phyloP scores from a whole-genome alignment of 441 rosid species.

The Mallotus repandus region DNA sequence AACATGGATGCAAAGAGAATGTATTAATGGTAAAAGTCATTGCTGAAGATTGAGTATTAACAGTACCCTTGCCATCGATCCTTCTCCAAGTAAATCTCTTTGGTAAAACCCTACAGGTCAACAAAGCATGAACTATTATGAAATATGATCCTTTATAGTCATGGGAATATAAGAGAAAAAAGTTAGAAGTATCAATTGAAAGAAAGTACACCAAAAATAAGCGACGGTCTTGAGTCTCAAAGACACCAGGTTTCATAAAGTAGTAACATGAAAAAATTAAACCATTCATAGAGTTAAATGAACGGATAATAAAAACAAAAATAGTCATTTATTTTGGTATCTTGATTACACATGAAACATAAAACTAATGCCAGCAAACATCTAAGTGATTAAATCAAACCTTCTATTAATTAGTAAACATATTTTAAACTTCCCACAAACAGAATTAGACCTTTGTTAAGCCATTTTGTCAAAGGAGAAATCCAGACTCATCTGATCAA shows the following conservation, averaged over 20 bases:
- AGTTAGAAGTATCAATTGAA: not conserved
- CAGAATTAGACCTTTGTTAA: not conserved
- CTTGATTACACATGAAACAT: not conserved
- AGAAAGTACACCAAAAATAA: constrained; percentile 5
- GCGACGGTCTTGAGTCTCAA: not conserved
- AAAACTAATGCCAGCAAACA: not conserved
- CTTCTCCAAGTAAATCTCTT: constrained; percentile 96
- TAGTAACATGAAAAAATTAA: not conserved
- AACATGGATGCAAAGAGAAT: not conserved
- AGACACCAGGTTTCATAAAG: constrained; percentile 1
- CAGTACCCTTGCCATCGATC: constrained; percentile 98
- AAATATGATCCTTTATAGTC: constrained; percentile 9
- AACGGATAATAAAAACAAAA: constrained; percentile 10
- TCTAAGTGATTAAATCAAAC: not conserved
- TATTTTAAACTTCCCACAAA: not conserved
- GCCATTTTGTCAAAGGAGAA: not conserved
- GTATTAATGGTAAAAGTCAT: constrained; percentile 16
- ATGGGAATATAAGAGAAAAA: constrained; percentile 8
- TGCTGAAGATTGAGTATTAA: constrained; percentile 30
- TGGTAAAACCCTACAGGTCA: constrained; percentile 84
- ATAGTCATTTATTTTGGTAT: not conserved
- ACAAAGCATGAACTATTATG: constrained; percentile 6
- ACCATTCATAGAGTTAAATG: not conserved
- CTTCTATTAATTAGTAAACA: not conserved
- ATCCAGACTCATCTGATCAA: not conserved